These are phyloP conservation scores for Cryptococcus maquisensis DNA, from an alignment of 1,284 basidiomycete species.

Conservation along the genomic window DNA sequence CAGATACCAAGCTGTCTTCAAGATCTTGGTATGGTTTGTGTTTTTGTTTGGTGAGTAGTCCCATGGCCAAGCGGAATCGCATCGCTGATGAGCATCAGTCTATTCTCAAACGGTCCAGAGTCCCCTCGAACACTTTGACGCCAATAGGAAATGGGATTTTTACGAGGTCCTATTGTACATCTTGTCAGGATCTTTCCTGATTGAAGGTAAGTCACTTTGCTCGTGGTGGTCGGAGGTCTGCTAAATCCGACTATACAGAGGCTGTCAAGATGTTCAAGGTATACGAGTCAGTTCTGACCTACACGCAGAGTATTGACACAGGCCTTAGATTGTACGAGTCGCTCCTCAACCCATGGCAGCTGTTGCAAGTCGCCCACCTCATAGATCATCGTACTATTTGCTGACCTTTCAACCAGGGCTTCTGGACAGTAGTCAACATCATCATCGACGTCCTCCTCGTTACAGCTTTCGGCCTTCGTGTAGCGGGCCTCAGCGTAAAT, in stretches of 20 bases:
- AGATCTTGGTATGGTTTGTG: slow-evolving; percentile 69
- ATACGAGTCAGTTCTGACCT: slow-evolving; percentile 7
- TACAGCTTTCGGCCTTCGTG: slow-evolving; percentile 67
- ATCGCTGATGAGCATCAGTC: slow-evolving; percentile 38
- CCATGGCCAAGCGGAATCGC: neutral
- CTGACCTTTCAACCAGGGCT: slow-evolving; percentile 50
- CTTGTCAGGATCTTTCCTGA: slow-evolving; percentile 66
- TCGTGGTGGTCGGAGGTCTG: neutral
- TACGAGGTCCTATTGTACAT: slow-evolving; percentile 76
- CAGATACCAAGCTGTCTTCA: slow-evolving; percentile 54
- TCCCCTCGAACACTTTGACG: slow-evolving; percentile 37
- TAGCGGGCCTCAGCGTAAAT: slow-evolving; percentile 58
- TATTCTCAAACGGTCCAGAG: slow-evolving; percentile 77
- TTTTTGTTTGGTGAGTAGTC: slow-evolving; percentile 58
- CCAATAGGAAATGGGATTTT: slow-evolving; percentile 56
- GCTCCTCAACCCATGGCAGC: slow-evolving; percentile 30
- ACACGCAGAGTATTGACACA: neutral
- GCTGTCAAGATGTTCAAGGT: slow-evolving; percentile 60
- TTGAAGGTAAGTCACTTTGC: slow-evolving; percentile 60
- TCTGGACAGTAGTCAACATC: slow-evolving; percentile 72
- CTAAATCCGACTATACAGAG: slow-evolving; percentile 21
- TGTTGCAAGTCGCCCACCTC: slow-evolving; percentile 26
- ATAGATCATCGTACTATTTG: slow-evolving; percentile 20
- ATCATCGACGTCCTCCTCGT: slow-evolving; percentile 67
- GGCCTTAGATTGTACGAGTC: slow-evolving; percentile 35